Percentiles rank a stretch among this genome's conserved stretches.
Evolutionary conservation across 2,329 filamentous ascomycete species (phyloP).

Genomic region (Epichloe baconii): DNA sequence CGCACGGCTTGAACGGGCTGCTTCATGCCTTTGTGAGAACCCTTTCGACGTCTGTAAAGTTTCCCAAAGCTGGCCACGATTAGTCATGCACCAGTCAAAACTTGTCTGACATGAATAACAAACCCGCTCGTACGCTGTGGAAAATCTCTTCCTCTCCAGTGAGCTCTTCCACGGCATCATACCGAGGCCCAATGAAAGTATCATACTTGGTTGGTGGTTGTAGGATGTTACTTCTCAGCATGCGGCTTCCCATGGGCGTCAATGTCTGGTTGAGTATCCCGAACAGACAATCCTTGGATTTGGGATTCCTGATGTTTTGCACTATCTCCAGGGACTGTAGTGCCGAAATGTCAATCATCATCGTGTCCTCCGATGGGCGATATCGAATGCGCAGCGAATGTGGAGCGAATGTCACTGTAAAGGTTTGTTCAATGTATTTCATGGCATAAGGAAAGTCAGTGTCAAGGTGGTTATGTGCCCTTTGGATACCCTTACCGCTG

Average conservation of each 20-base stretch:
- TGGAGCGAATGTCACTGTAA: slow-evolving; percentile 41
- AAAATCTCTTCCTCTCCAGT: slow-evolving; percentile 78
- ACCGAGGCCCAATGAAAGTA: slow-evolving; percentile 55
- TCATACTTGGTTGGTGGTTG: slow-evolving; percentile 67
- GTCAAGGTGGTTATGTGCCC: no score
- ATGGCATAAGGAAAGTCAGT: slow-evolving; percentile 45
- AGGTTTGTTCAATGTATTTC: slow-evolving; percentile 63
- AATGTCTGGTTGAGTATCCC: slow-evolving; percentile 73
- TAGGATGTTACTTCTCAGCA: slow-evolving; percentile 74
- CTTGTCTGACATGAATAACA: slow-evolving; percentile 1
- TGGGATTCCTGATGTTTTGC: slow-evolving; percentile 66
- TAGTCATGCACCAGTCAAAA: neutral
- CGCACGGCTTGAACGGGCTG: neutral
- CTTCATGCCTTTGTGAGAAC: slow-evolving; percentile 54
- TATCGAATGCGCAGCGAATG: slow-evolving; percentile 57
- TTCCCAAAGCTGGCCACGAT: slow-evolving; percentile 45
- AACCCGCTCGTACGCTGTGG: slow-evolving; percentile 57
- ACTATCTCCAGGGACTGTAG: slow-evolving; percentile 81
- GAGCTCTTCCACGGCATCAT: slow-evolving; percentile 74
- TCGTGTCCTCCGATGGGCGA: slow-evolving; percentile 76
- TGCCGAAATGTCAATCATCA: slow-evolving; percentile 90
- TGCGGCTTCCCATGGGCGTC: slow-evolving; percentile 78
- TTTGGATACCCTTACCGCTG: slow-evolving; percentile 50
- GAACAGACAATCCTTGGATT: slow-evolving; percentile 71
- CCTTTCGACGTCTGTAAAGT: slow-evolving; percentile 67